Evolutionary conservation across 139 green algal species (phyloP).

Genomic region (Trebouxia sp.): DNA sequence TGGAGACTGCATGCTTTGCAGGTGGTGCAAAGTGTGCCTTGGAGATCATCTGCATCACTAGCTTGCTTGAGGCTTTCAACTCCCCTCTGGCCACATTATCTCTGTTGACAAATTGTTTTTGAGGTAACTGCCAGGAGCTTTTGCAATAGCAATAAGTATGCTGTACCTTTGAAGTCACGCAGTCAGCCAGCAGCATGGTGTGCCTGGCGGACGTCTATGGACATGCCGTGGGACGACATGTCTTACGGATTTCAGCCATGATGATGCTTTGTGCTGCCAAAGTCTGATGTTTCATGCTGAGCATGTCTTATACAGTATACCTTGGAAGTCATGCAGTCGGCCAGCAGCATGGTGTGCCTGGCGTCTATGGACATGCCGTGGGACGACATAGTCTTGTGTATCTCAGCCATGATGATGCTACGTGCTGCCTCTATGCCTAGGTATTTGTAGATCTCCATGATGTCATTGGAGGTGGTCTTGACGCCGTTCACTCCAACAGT

Average conservation of each 20-base stretch:
- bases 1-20: no score
- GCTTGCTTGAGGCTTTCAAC: no score
- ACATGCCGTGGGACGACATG: slow-evolving; percentile 95
- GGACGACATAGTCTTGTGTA: slow-evolving; percentile 87
- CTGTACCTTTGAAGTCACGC: slow-evolving; percentile 95
- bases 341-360: slow-evolving; percentile 96
- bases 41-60: no score
- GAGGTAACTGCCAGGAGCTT: no score
- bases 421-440: slow-evolving; percentile 95
- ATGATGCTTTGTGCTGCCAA: slow-evolving; percentile 73
- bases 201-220: slow-evolving; percentile 93
- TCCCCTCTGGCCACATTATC: no score
- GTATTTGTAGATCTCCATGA: slow-evolving; percentile 83
- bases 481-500: slow-evolving; percentile 76
- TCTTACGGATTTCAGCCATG: slow-evolving; percentile 89
- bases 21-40: no score
- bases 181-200: slow-evolving; percentile 97
- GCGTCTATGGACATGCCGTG: slow-evolving; percentile 97
- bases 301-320: slow-evolving; percentile 38
- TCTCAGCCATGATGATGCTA: slow-evolving; percentile 77
- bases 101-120: no score
- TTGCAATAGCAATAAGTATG: no score
- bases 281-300: no score
- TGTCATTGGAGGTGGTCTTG: slow-evolving; percentile 89
- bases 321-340: slow-evolving; percentile 99